phyloP scores from a whole-genome alignment of 768 basidiomycete genomes.

The Dacryopinax spathularia region DNA sequence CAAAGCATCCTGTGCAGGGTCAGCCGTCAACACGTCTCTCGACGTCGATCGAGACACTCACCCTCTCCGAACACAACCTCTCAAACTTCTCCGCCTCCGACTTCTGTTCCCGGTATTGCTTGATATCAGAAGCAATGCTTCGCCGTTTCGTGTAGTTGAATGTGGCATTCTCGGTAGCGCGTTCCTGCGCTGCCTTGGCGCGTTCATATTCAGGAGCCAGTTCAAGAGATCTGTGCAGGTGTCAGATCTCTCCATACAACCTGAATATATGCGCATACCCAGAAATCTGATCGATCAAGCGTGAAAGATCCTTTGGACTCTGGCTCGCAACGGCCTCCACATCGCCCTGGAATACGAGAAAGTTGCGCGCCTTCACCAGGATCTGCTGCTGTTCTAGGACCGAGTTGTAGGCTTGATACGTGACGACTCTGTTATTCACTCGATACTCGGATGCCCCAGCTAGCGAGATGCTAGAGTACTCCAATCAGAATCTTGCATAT shows the following conservation, averaged over 20 bases:
- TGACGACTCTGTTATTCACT: slow-evolving; percentile 65
- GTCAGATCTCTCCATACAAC: background rate
- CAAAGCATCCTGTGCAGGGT: slow-evolving; percentile 48
- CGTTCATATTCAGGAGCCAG: slow-evolving; percentile 77
- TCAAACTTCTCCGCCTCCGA: slow-evolving; percentile 83
- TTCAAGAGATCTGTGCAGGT: slow-evolving; percentile 50
- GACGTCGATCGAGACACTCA: slow-evolving; percentile 24
- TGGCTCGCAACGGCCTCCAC: slow-evolving; percentile 96
- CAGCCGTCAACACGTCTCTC: slow-evolving; percentile 4
- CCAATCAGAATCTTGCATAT: too few species aligned
- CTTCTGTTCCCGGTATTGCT: slow-evolving; percentile 95
- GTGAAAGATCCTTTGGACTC: slow-evolving; percentile 74
- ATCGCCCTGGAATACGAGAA: slow-evolving; percentile 97
- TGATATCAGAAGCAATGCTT: slow-evolving; percentile 87
- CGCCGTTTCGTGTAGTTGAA: slow-evolving; percentile 89
- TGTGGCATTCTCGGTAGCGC: slow-evolving; percentile 86
- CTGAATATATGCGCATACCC: slow-evolving; percentile 30
- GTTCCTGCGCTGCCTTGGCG: slow-evolving; percentile 73
- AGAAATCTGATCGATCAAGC: slow-evolving; percentile 88
- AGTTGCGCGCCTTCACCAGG: slow-evolving; percentile 97
- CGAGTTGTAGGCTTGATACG: slow-evolving; percentile 77
- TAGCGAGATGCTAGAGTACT: slow-evolving; percentile 84
- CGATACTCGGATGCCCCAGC: slow-evolving; percentile 83
- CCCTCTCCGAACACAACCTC: slow-evolving; percentile 55
- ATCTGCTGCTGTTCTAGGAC: slow-evolving; percentile 83